Evolutionary conservation across 1,139 yeast genomes (phyloP), one percentile per base, ranked within the genome.

Genomic region (Hyphopichia burtonii): DNA sequence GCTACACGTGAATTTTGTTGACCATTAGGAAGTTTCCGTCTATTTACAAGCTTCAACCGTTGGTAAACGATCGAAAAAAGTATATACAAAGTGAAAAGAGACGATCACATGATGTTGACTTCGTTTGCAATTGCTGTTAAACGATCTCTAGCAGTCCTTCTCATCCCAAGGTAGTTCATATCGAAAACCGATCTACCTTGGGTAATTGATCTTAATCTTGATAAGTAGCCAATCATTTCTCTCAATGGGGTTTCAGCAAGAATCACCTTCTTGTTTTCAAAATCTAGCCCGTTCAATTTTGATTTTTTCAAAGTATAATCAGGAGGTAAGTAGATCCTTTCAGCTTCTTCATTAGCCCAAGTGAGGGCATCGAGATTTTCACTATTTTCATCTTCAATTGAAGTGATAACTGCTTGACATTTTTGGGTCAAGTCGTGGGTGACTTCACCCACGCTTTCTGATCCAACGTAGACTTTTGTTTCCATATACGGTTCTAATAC

Each of bases 141-240:
- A 41, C 87, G 61, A 12, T 80, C 78, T 17, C 59, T 59, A 2
- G 74, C 65, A 1, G 82, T 82, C 43, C 80, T 65, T 51, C 82
- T 80, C 85, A 89, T 90, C 2, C 90, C 87, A 40, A 73, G 63
- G 50, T 84, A 86, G 17, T 78, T 76, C 96, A 90, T 87, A 48
- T 82, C 82, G 58, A 87, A 89, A 1, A 83, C 78, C 2, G 94
- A 96, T 40, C 96, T 73, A 1, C 99, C 99, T 56, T 89, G 91
- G 0, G 98, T 91, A 53, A 90, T 69, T 33, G 95, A 83, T 55
- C 98, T 68, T 38, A 93, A 66, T 44, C 79, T 81, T 6, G 83
- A 81, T 42, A 89, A 74, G 58, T 93, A 93, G 1, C 97, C 96
- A 42, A 91, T 78, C 96, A 93, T 90, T 49, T 86, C 95, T 48